A percentile compares a stretch with the other conserved stretches of the same genome.
phyloP scores from a whole-genome alignment of 306 rosid genomes.

The Rubus idaeus region DNA sequence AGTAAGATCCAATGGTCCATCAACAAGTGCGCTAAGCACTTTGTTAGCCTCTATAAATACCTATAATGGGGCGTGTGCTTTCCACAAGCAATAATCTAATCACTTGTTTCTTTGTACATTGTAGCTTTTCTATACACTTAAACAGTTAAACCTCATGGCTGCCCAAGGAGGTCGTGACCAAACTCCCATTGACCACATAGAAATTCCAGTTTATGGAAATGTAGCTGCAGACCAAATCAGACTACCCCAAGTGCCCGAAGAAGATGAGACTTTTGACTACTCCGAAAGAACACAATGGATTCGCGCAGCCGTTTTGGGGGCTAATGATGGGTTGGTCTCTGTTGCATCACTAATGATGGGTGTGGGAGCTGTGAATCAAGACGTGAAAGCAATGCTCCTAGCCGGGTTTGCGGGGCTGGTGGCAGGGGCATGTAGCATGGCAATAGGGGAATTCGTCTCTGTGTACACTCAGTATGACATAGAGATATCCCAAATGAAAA shows the following conservation, averaged over 20 bases:
- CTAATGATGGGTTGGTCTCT: constrained; percentile 52
- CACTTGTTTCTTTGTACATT: constrained; percentile 1
- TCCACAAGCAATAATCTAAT: constrained; percentile 34
- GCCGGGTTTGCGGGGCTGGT: constrained; percentile 52
- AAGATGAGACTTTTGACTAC: constrained; percentile 31
- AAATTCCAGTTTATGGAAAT: constrained; percentile 35
- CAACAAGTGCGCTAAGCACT: constrained; percentile 19
- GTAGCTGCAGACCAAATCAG: constrained; percentile 19
- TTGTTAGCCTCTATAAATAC: constrained; percentile 43
- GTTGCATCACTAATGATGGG: constrained; percentile 58
- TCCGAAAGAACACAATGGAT: constrained; percentile 53
- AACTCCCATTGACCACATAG: constrained; percentile 26
- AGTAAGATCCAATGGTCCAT: constrained; percentile 10
- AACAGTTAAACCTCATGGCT: constrained; percentile 32
- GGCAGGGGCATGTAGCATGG: constrained; percentile 60
- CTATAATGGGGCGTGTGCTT: constrained; percentile 32
- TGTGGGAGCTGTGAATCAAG: constrained; percentile 47
- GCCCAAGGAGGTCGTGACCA: constrained; percentile 33
- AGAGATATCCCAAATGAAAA: constrained; percentile 42
- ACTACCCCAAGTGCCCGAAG: constrained; percentile 9
- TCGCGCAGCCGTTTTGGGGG: constrained; percentile 49
- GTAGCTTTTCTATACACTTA: neutral
- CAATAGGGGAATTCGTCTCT: constrained; percentile 55
- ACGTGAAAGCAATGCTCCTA: constrained; percentile 44
- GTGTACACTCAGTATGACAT: constrained; percentile 47